Evolutionary conservation across 495 filamentous ascomycete species (phyloP), one percentile per base, ranked within the genome.

Genomic region (Lichenothelia convexa): DNA sequence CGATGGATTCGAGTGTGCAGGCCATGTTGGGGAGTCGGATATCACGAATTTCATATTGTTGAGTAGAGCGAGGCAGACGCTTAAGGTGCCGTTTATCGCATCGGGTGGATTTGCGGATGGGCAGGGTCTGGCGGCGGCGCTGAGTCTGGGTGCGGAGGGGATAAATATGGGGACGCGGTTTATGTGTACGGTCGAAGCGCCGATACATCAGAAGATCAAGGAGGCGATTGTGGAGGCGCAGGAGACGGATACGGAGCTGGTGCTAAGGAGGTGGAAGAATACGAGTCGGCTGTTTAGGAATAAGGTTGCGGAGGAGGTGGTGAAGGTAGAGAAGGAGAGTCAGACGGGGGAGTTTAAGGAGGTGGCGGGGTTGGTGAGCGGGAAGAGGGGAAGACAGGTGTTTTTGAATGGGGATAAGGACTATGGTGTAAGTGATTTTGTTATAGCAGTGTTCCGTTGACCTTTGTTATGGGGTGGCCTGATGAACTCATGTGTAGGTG

Each of bases 41-140:
- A 93, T 97, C 57, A 93, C 89, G 44, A 97, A 97, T 58, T 89
- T 95, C 58, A 92, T 97, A 43, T 71, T 97, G 5, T 66, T 95
- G 30, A 75, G 71, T 55, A 68, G 82, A 30, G 89, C 89, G 23
- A 65, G 87, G 15, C 89, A 97, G 60, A 70, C 73, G 1, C 69
- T 97, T 30, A 70, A 68, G 19, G 71, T 85, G 20, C 89, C 89
- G 3, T 97, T 97, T 54, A 93, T 97, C 50, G 89, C 89, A 1
- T 86, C 79, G 0, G 89, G 89, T 22, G 89, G 89, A 5, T 94
- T 95, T 49, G 89, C 84, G 12, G 89, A 97, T 54, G 89, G 89
- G 2, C 74, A 94, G 44, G 89, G 89, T 4, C 65, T 97, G 15
- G 89, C 89, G 2, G 89, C 89, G 13, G 89, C 89, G n/a, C 57